phyloP scores from a whole-genome alignment of 192 early-diverging fungal species.

The Helicostylum pulchrum region DNA sequence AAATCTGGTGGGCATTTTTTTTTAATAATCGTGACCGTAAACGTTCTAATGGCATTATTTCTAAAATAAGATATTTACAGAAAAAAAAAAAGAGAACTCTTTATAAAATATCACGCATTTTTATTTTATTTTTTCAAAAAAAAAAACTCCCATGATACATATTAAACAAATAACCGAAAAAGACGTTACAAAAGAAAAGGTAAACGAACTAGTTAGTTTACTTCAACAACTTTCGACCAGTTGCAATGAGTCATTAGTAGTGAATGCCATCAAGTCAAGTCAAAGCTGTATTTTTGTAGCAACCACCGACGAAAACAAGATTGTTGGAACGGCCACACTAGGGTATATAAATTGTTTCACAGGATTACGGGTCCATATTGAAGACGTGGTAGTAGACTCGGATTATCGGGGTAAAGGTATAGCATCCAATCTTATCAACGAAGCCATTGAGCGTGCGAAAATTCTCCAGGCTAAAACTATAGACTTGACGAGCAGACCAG shows the following conservation, averaged over 20 bases:
- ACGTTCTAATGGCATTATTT: too few species aligned
- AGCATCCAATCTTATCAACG: constrained; percentile 29
- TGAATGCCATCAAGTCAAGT: neutral
- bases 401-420: constrained; percentile 37
- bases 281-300: constrained; percentile 8
- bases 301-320: neutral
- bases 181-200: neutral
- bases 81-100: too few species aligned
- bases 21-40: too few species aligned
- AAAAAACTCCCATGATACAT: neutral
- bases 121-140: too few species aligned
- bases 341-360: constrained; percentile 33
- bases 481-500: constrained; percentile 49
- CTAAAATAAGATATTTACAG: too few species aligned
- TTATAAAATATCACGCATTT: too few species aligned
- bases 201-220: neutral
- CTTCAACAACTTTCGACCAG: constrained; percentile 4
- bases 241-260: neutral
- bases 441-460: constrained; percentile 25
- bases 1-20: too few species aligned
- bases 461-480: constrained; percentile 18
- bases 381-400: constrained; percentile 42
- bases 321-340: constrained; percentile 42
- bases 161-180: neutral
- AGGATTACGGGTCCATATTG: constrained; percentile 47